Evolutionary conservation across 2,329 filamentous ascomycete genomes (phyloP).

Genomic region (Trichophyton verrucosum): DNA sequence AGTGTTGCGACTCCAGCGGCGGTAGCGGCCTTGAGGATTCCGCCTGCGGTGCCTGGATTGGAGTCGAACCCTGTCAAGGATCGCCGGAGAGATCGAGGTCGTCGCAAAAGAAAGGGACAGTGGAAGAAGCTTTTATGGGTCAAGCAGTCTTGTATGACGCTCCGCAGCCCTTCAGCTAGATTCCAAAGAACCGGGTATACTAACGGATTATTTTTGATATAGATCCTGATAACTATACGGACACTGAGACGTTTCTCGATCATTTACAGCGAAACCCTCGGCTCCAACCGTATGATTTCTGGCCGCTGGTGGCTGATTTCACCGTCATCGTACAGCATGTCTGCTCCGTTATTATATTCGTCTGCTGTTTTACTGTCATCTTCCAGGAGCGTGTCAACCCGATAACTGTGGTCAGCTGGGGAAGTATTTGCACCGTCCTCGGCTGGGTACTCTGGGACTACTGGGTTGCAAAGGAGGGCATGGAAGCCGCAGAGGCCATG

Average conservation of each 20-base stretch:
- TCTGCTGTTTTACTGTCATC: conserved; percentile 87
- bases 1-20: conserved; percentile 32
- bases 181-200: not conserved
- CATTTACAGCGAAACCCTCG: conserved; percentile 90
- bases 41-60: conserved; percentile 28
- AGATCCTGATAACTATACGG: conserved; percentile 99
- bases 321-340: conserved; percentile 97
- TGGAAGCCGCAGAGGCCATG: conserved; percentile 25
- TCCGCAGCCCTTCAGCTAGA: not conserved
- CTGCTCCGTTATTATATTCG: conserved; percentile 85
- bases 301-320: conserved; percentile 87
- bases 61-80: conserved; percentile 25
- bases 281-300: conserved; percentile 92
- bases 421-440: conserved; percentile 66
- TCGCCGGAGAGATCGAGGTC: conserved; percentile 34
- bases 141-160: conserved; percentile 69
- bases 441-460: conserved; percentile 88
- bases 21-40: conserved; percentile 31
- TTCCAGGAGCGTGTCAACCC: conserved; percentile 78
- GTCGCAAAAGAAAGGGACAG: conserved; percentile 54
- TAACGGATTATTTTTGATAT: conserved; percentile 1
- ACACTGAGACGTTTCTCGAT: conserved; percentile 91
- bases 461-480: conserved; percentile 66
- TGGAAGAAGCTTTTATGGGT: conserved; percentile 99
- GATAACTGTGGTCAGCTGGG: conserved; percentile 75